Evolutionary conservation across 805 yeast species (phyloP), one percentile per base, ranked within the genome.

Genomic region (Spathaspora girioi): DNA sequence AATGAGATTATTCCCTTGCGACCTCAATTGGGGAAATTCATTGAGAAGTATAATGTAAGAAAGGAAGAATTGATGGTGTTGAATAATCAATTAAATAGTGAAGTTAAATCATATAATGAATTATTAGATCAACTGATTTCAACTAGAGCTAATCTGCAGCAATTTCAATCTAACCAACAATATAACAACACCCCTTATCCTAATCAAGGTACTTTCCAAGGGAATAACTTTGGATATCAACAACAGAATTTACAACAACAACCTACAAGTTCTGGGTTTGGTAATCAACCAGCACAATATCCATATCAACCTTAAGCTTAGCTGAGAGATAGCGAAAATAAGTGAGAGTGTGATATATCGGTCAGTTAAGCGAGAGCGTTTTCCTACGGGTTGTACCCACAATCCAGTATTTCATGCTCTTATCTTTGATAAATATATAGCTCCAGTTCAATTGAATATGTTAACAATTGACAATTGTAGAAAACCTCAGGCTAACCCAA

Each of bases 11-110:
- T 87, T 15, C 82, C 91, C 4, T 71, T 89, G 47, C 82, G 96
- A 56, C 89, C 91, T 0, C 80, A 83, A 54, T 74, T 94, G 54
- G 89, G 89, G 14, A 81, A 81, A 60, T 70, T 84, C 59, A 82
- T 94, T 55, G 97, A 89, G 51, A 82, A 88, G 65, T 87, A 89
- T 66, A 79, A 89, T 38, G 78, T 81, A 44, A 81, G 89, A 60
- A 83, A 87, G 63, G 88, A 91, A 58, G 97, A 93, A 55, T 71
- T 93, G 53, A 72, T 83, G 54, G 81, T 81, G 18, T 73, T 93
- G 59, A 86, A 89, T 60, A 79, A 80, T 54, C 87, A 88, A 55
- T 77, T 93, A 50, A 81, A 81, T 51, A 75, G 76, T 46, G 94
- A 96, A 15, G 81, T 87, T 48, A 75, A 79, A 42, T 69, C 79